Conservation (phyloP, 108 stramenopile genomes). For the Craspedostauros australis region DNA sequence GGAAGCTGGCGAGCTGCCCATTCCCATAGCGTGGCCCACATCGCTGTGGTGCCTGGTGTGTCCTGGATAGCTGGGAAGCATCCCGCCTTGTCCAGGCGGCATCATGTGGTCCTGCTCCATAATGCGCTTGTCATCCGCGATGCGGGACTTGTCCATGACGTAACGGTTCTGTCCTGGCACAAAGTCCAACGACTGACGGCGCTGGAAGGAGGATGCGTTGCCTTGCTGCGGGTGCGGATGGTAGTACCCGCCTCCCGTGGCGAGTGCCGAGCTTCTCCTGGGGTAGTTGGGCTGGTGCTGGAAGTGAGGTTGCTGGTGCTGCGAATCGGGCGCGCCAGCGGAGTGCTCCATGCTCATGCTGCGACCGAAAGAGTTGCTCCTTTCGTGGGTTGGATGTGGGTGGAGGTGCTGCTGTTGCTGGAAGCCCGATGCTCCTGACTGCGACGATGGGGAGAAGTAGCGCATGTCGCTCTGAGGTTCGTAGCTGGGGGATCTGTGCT, state of each 20-base stretch:
- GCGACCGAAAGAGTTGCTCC: not conserved
- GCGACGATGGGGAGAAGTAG: not conserved
- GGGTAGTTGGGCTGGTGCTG: not conserved
- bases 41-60: conserved; percentile 11
- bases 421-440: not conserved
- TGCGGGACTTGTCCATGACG: conserved; percentile 4
- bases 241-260: not conserved
- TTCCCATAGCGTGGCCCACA: conserved; percentile 2
- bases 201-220: not conserved
- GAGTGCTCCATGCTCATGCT: not conserved
- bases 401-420: not conserved
- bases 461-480: not conserved
- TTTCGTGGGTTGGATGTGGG: not conserved
- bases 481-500: not conserved
- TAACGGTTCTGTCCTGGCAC: conserved; percentile 18
- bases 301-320: not conserved
- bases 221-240: not conserved
- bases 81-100: conserved; percentile 12
- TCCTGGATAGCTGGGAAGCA: conserved; percentile 15
- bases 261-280: not conserved
- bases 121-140: conserved; percentile 1
- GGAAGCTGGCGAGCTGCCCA: no score
- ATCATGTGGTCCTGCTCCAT: conserved; percentile 11
- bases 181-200: conserved; percentile 16
- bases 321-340: not conserved